Evolutionary conservation across 75 land plant species (phyloP).

Genomic region (Pinus taeda): DNA sequence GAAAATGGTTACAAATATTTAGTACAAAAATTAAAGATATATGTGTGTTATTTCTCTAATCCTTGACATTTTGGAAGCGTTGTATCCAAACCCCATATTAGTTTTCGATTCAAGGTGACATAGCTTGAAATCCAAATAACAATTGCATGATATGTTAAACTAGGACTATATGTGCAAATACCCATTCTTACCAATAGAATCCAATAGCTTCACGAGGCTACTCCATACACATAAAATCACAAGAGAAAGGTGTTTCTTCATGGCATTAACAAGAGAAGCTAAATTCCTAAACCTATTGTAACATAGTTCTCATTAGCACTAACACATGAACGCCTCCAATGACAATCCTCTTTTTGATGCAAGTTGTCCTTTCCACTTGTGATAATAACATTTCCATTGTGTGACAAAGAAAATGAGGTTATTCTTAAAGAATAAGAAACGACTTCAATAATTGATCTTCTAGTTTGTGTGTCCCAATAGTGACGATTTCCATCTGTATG

Average conservation of each 20-base stretch:
- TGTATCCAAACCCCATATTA: too few relatives aligned
- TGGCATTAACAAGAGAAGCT: conserved; percentile 39
- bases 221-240: conserved; percentile 94
- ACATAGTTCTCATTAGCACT: conserved; percentile 83
- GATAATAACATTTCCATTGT: conserved; percentile 63
- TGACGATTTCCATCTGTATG: conserved; percentile 78
- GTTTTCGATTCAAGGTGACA: too few relatives aligned
- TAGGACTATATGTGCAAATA: conserved; percentile 66
- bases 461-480: conserved; percentile 77
- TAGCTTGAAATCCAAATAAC: too few relatives aligned
- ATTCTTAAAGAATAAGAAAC: conserved; percentile 79
- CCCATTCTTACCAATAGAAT: conserved; percentile 80
- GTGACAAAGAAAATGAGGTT: conserved; percentile 81
- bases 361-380: conserved; percentile 91
- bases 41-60: too few relatives aligned
- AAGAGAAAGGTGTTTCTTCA: conserved; percentile 60
- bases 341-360: conserved; percentile 64
- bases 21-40: too few relatives aligned
- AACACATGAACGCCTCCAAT: conserved; percentile 90
- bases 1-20: too few relatives aligned
- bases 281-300: conserved; percentile 66
- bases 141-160: background rate
- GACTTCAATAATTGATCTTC: conserved; percentile 74
- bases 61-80: too few relatives aligned
- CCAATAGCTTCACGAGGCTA: conserved; percentile 68